Base-by-base conservation (phyloP, 2,329 filamentous ascomycete genomes). In the Chalaropsis thielavioides region DNA sequence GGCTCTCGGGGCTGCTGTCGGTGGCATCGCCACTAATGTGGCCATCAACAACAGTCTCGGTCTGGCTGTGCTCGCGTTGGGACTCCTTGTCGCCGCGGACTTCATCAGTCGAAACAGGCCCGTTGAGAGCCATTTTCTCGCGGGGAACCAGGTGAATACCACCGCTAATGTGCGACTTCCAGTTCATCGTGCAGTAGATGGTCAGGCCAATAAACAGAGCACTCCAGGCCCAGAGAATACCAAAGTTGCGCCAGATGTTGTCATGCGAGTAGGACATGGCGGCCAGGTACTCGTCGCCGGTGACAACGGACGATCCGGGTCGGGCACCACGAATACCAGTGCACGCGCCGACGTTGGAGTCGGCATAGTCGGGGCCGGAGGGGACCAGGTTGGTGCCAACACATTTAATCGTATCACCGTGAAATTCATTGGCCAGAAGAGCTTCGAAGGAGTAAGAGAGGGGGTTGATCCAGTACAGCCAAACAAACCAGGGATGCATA, bases 351-450 rank as follows among this genome's bases (percentile, higher is more conserved):
- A 77, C 71, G 4, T 68, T 69, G 0, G 69, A 43, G 74, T 80
- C 67, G 70, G 70, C 61, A 65, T 83, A 85, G 1, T 75, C 74
- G 0, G 77, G 74, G 0, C 81, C 80, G 61, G 71, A 76, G 0
- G 82, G 82, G 2, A 84, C 75, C 5, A 84, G 72, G 66, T 81
- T 81, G 35, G 67, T 68, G 1, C 74, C 76, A 2, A 78, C 77
- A 66, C 82, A 84, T 0, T 76, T 73, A 19, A 84, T 78, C 1
- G 70, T 76, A 70, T 86, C 75, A 41, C 74, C 75, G 68, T 87
- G 79, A 66, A 90, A 89, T 71, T 91, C 87, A 69, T 90, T 90
- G 0, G 84, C 77, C 70, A 90, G 77, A 0, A 91, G 72, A 0
- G 81, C 81, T 68, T 89, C 84, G 66, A 89, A 90, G 0, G 79